A percentile compares a stretch with the other conserved stretches of the same genome.
These are phyloP conservation scores for Drosera capensis DNA, from an alignment of 148 eudicot species.

Conservation along the genomic window DNA sequence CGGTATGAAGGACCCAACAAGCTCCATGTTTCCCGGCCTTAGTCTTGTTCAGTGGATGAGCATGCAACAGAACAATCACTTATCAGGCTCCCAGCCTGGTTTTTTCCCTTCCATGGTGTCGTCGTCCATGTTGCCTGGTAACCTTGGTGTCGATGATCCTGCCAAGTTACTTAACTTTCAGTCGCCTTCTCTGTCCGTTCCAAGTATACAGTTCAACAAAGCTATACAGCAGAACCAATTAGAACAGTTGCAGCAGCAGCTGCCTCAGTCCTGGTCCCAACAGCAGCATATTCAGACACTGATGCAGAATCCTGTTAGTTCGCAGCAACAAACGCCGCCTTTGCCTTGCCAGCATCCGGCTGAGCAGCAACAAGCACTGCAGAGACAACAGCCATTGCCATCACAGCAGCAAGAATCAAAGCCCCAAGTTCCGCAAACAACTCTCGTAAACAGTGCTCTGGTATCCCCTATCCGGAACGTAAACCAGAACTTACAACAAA, in stretches of 20 bases:
- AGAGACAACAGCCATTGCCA: constrained; percentile 9
- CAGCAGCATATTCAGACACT: constrained; percentile 55
- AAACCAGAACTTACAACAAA: constrained; percentile 39
- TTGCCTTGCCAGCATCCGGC: constrained; percentile 14
- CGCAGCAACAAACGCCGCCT: constrained; percentile 19
- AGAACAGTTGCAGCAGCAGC: constrained; percentile 43
- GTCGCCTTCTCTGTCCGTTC: constrained; percentile 35
- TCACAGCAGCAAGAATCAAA: constrained; percentile 20
- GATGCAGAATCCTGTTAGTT: constrained; percentile 22
- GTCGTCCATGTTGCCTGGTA: constrained; percentile 25
- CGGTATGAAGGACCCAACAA: constrained; percentile 67
- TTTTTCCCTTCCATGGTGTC: constrained; percentile 40
- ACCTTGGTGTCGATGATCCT: constrained; percentile 48
- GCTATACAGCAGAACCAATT: constrained; percentile 35
- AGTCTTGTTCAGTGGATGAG: constrained; percentile 96
- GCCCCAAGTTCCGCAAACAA: constrained; percentile 27
- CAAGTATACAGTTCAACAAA: constrained; percentile 52
- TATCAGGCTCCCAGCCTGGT: constrained; percentile 45
- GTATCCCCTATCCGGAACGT: constrained; percentile 31
- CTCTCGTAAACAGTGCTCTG: constrained; percentile 26
- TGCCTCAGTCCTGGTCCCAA: constrained; percentile 44
- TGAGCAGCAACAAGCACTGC: constrained; percentile 17
- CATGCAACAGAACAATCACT: constrained; percentile 84
- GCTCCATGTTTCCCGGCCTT: constrained; percentile 77
- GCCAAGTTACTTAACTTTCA: constrained; percentile 81